Evolutionary conservation across 83 land plant species (phyloP), one percentile per base, ranked within the genome.

Genomic region (Larix sibirica): DNA sequence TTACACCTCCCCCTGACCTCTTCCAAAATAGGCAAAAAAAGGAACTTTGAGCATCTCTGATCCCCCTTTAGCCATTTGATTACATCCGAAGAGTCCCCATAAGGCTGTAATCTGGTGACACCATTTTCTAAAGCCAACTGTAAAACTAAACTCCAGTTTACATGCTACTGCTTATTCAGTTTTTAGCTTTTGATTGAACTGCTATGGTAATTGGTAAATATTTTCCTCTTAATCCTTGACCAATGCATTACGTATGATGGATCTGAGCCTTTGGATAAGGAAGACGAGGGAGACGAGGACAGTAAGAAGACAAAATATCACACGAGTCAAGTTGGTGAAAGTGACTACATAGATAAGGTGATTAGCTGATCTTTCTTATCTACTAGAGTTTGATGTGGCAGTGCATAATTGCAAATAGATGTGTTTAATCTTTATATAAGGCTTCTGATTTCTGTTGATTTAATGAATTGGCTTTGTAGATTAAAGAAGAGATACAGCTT

Each of bases 401-500:
- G 14, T 54, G 58, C 28, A 28, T 28, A 28, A 28, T 28, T 28
- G 28, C 58, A 54, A 54, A 54, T 54, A 54, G 58, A 54, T 54
- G 58, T 54, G 58, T 54, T 54, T 54, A 12, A 54, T 54, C 13
- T 54, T 54, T 54, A 54, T 54, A 54, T 12, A 54, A 54, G 16
- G 14, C 47, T 36, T 12, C 28, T 76, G 50, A 59, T 18, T 66
- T n/a, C 33, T 60, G 68, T 81, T 66, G 86, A 40, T 61, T 42
- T 17, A 70, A 28, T 24, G n/a, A n/a, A 28, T 20, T 71, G 38
- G 5, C 23, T 36, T 79, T 85, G 70, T 95, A 98, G 99, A 40
- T 95, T 82, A 98, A 98, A 83, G 96, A 96, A 85, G 99, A 96
- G 83, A 86, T 92, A 69, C 95, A 96, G 75, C 89, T 96, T 81